Evolutionary conservation across 192 early-diverging fungal species (phyloP).

Genomic region (Linnemannia schmuckeri): DNA sequence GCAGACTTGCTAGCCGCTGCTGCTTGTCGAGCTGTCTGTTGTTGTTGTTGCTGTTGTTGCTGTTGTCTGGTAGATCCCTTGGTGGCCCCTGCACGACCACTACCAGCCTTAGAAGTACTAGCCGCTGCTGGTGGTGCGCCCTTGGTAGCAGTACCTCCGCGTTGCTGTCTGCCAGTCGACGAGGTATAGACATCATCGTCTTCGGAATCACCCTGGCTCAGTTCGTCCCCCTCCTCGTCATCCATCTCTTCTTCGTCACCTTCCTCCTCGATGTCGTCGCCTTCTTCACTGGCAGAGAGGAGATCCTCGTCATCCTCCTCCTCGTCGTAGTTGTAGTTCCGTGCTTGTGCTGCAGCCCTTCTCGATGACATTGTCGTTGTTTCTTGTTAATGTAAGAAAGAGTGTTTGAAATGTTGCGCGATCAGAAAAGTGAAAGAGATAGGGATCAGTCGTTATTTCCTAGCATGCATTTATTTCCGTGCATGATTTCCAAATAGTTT

Average conservation of each 20-base stretch:
- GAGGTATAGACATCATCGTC: constrained; percentile 30
- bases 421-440: neutral
- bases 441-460: neutral
- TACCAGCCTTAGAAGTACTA: neutral
- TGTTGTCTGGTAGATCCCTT: neutral
- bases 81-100: neutral
- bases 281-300: neutral
- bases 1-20: constrained; percentile 1
- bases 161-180: neutral
- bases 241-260: constrained; percentile 24
- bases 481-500: neutral
- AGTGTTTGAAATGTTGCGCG: neutral
- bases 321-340: constrained; percentile 41
- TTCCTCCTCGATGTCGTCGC: neutral
- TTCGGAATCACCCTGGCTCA: constrained; percentile 22
- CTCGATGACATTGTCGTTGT: constrained; percentile 18
- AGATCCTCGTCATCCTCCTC: constrained; percentile 29
- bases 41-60: neutral
- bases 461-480: neutral
- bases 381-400: neutral
- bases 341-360: constrained; percentile 35
- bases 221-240: constrained; percentile 19
- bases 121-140: neutral
- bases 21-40: neutral
- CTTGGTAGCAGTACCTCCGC: neutral